Base-by-base conservation (phyloP, 345 rosid species). In the Kandelia obovata region DNA sequence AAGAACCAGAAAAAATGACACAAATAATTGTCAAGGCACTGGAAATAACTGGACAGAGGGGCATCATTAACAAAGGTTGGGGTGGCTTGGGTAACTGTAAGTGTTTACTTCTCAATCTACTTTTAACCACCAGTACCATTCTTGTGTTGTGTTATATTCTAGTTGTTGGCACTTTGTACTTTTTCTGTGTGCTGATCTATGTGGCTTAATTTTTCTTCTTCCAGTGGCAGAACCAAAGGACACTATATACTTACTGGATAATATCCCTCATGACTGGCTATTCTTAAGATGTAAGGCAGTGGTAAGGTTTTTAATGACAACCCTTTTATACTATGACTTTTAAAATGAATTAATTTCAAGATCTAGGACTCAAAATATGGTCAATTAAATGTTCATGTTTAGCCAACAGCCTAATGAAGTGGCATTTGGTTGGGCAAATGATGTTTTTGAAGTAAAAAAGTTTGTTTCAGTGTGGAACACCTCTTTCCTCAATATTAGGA, bases 61-160 rank as follows among this genome's bases (percentile, higher is more conserved):
- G 96, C 77, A 90, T 92, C 81, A 96, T 96, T 67, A 92, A 92
- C 78, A 92, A 90, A 86, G 99, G 99, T 64, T 96, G 99, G 99
- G 98, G 98, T 71, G 98, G 98, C 71, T 91, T 92, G 72, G 98
- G 98, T 71, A 80, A 90, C 71, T 78, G 98, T 92, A 81, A 68
- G 95, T 79, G 71, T 72, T 49, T 30, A 51, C 5, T 57, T 43
- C n/a, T 11, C 60, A 16, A 25, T 63, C 56, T 47, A 16, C 43
- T 58, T 27, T 57, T 5, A 15, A 35, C 21, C 61, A 28, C 64
- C 53, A 53, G 46, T 20, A 20, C 31, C 31, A 37, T 60, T 62
- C 52, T 26, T 26, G 19, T 49, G 19, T 32, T 62, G 39, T 43
- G 20, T 37, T 74, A 23, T 15, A 21, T 37, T 43, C n/a, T 32